Conservation (phyloP, 1,284 basidiomycete species). For the Heterobasidion parviporum region DNA sequence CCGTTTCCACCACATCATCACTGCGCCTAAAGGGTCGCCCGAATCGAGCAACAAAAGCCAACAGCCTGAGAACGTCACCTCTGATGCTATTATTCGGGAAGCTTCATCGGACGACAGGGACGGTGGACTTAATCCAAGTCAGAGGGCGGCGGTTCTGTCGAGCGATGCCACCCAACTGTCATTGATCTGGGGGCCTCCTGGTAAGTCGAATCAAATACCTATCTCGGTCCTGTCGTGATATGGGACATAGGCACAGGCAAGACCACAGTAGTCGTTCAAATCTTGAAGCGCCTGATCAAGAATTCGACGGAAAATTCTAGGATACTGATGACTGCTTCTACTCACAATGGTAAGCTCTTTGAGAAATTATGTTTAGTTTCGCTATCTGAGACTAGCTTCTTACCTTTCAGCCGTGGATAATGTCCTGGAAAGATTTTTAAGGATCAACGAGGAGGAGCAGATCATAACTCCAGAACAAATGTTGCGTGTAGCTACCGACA, state of each 20-base stretch:
- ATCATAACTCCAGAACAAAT: slow-evolving; percentile 45
- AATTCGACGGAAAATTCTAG: slow-evolving; percentile 26
- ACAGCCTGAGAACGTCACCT: not conserved
- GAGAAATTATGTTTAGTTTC: not conserved
- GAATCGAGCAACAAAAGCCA: not conserved
- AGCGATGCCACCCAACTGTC: slow-evolving; percentile 32
- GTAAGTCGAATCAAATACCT: slow-evolving; percentile 19
- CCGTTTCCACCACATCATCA: slow-evolving; percentile 38
- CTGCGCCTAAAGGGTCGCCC: slow-evolving; percentile 3
- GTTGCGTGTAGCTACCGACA: slow-evolving; percentile 56
- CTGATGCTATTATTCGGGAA: not conserved
- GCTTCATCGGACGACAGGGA: not conserved
- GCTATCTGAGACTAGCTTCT: not conserved
- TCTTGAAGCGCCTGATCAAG: slow-evolving; percentile 38
- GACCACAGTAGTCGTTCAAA: slow-evolving; percentile 58
- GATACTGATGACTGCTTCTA: slow-evolving; percentile 62
- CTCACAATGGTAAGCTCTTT: slow-evolving; percentile 44
- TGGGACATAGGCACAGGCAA: slow-evolving; percentile 49
- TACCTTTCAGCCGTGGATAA: slow-evolving; percentile 49
- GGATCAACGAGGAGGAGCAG: slow-evolving; percentile 29
- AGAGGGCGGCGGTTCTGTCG: slow-evolving; percentile 37
- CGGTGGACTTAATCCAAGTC: slow-evolving; percentile 40
- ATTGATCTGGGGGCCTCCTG: slow-evolving; percentile 61
- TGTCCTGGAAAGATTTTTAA: slow-evolving; percentile 53
- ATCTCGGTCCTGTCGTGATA: not conserved